Conservation (phyloP, 495 filamentous ascomycete species). For the Durotheca rogersii region DNA sequence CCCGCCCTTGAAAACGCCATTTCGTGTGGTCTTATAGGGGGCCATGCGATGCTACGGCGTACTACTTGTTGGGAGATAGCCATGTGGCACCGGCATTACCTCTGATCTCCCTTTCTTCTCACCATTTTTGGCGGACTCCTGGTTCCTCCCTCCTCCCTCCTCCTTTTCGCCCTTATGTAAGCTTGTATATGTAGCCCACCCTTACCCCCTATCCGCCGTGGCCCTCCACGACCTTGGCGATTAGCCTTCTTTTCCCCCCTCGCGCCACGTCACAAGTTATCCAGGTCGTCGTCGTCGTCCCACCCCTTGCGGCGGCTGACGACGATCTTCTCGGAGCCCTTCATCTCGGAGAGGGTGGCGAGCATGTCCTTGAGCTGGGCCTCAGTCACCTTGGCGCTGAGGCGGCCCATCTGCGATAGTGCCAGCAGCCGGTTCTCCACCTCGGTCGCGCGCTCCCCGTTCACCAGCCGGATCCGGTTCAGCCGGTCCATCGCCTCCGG, state of each 20-base stretch:
- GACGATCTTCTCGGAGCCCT: constrained; percentile 76
- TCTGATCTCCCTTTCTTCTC: no score
- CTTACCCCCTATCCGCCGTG: no score
- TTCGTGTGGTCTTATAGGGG: no score
- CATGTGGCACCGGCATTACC: no score
- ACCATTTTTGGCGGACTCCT: constrained; percentile 2
- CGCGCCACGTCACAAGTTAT: constrained; percentile 52
- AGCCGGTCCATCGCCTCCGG: constrained; percentile 92
- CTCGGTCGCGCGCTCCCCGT: constrained; percentile 84
- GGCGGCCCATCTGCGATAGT: constrained; percentile 83
- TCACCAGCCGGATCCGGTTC: constrained; percentile 91
- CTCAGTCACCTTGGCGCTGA: constrained; percentile 86
- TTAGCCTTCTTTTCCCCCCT: no score
- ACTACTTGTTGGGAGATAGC: no score
- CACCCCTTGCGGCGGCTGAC: constrained; percentile 79
- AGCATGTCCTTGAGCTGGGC: constrained; percentile 89
- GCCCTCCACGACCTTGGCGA: no score
- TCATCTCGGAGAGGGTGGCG: constrained; percentile 73
- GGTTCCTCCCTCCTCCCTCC: neutral
- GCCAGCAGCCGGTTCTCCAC: constrained; percentile 91
- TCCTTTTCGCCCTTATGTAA: neutral
- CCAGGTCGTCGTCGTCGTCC: constrained; percentile 83
- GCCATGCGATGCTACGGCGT: no score
- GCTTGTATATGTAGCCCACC: no score
- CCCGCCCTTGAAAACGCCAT: constrained; percentile 30